phyloP scores from a whole-genome alignment of 805 yeast species.

The Blastobotrys robertii region DNA sequence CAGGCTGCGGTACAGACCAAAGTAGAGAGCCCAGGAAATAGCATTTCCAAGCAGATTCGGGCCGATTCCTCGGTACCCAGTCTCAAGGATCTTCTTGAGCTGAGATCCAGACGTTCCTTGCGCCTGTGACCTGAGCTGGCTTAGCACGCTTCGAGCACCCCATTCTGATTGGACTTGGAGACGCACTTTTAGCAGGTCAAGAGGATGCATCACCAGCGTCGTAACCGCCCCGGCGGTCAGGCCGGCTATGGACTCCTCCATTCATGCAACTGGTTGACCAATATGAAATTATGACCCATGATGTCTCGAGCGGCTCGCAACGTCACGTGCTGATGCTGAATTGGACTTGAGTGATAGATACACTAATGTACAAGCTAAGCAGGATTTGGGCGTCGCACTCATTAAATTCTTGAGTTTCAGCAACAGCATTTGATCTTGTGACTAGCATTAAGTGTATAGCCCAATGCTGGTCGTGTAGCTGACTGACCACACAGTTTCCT shows the following conservation, averaged over 20 bases:
- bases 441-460: too few relatives aligned
- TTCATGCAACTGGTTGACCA: too few relatives aligned
- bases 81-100: slow-evolving; percentile 1
- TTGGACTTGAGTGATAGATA: too few relatives aligned
- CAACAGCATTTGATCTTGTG: too few relatives aligned
- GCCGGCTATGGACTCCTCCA: slow-evolving; percentile 36
- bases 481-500: too few relatives aligned
- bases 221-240: slow-evolving; percentile 72
- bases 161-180: slow-evolving; percentile 50
- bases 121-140: neutral
- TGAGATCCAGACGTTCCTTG: too few relatives aligned
- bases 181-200: slow-evolving; percentile 76
- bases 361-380: too few relatives aligned
- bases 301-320: neutral
- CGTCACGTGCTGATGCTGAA: neutral
- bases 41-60: slow-evolving; percentile 81
- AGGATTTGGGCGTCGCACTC: too few relatives aligned
- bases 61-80: slow-evolving; percentile 59
- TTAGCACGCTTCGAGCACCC: slow-evolving; percentile 5
- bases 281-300: too few relatives aligned
- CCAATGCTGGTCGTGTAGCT: too few relatives aligned
- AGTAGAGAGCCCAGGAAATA: slow-evolving; percentile 82
- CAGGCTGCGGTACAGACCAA: slow-evolving; percentile 51
- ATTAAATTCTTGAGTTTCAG: too few relatives aligned
- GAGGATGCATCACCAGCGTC: slow-evolving; percentile 77